Base-by-base conservation (phyloP, 2,329 filamentous ascomycete species). In the Alternaria panax region DNA sequence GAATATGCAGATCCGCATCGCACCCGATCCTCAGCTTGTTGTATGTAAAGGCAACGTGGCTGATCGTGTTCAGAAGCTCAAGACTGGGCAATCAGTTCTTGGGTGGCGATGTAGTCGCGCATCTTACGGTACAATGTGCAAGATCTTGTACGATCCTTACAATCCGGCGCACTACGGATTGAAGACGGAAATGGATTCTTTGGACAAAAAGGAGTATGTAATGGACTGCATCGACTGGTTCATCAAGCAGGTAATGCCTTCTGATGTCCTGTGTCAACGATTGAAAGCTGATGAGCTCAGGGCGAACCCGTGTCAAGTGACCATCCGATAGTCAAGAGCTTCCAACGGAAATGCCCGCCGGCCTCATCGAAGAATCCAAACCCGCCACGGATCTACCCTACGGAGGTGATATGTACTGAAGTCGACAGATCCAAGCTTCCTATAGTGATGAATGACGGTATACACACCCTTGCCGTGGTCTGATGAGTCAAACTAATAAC, bases 21-120 rank as follows among this genome's bases (percentile, higher is more conserved):
- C 75, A 3, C 80, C 81, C 7, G 84, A 86, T 40, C 84, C 84
- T 0, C 83, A 86, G 55, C 81, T 86, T 0, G 83, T 85, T 3
- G 84, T 86, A 1, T 83, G 84, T 36, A 83, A 84, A 58, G 84
- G 85, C 0, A 73, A 86, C 4, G 83, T 53, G 3, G 38, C 51
- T 5, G 51, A 86, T 40, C 79, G 83, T 11, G 75, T 85, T 6
- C 81, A 84, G 46, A 82, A 78, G 48, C 75, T 83, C 5, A 78
- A 78, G 1, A 77, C 77, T 8, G 76, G 75, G 1, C 71, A 75
- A 2, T 71, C 82, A 0, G 81, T 85, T 0, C 73, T 86, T 1
- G 71, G 72, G 0, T 76, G 73, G 74, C 68, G 75, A 2, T 78
- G 75, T 51, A 76, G 73, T 53, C 64, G 76, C 16, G 72, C 76